phyloP scores from a whole-genome alignment of 2,329 filamentous ascomycete species.

The Cladophialophora bantiana region DNA sequence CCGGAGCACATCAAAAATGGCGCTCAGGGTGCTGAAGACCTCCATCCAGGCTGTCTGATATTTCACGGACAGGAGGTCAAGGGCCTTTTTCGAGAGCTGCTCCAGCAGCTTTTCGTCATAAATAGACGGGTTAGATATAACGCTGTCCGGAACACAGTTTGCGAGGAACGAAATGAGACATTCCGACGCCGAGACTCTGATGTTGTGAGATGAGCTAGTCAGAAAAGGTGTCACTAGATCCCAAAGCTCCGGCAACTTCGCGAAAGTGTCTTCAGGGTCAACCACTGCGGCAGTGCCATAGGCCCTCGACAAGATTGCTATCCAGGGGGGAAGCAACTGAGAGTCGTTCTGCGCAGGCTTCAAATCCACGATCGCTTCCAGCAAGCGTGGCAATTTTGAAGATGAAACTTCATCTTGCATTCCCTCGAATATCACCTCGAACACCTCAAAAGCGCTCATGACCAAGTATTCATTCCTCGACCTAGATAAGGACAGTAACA shows the following conservation, averaged over 20 bases:
- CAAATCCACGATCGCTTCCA: constrained; percentile 90
- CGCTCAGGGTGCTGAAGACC: constrained; percentile 85
- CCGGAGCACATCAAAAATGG: constrained; percentile 83
- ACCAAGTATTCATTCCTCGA: constrained; percentile 95
- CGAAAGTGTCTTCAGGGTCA: constrained; percentile 87
- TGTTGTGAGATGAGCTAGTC: constrained; percentile 86
- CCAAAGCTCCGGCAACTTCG: constrained; percentile 86
- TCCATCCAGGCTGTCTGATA: constrained; percentile 96
- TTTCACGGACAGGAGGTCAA: constrained; percentile 81
- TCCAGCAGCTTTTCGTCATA: constrained; percentile 91
- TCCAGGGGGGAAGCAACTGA: constrained; percentile 93
- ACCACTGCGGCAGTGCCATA: constrained; percentile 93
- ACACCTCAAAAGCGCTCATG: constrained; percentile 95
- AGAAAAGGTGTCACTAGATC: constrained; percentile 80
- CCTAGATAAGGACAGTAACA: constrained; percentile 85
- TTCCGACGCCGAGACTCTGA: constrained; percentile 91
- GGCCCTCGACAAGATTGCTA: constrained; percentile 90
- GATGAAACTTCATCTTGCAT: constrained; percentile 89
- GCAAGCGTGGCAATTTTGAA: constrained; percentile 83
- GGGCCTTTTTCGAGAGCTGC: constrained; percentile 74
- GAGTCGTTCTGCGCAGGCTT: constrained; percentile 93
- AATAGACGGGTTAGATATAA: constrained; percentile 85
- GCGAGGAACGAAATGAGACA: constrained; percentile 91
- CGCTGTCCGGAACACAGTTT: constrained; percentile 83
- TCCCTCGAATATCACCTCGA: constrained; percentile 93